phyloP scores from a whole-genome alignment of 2,329 filamentous ascomycete genomes.

The Pseudopithomyces chartarum region DNA sequence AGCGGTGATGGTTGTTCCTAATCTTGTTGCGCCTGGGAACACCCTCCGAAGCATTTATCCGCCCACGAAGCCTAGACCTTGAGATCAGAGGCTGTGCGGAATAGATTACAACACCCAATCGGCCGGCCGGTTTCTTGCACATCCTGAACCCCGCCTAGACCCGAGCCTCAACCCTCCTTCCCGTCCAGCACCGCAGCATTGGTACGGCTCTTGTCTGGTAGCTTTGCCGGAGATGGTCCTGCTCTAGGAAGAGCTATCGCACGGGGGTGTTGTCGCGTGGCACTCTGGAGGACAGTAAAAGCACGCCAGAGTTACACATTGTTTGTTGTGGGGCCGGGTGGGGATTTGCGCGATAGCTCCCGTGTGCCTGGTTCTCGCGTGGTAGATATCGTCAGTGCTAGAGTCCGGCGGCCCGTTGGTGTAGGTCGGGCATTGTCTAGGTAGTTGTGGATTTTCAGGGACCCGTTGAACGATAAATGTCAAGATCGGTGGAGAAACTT shows the following conservation, averaged over 20 bases:
- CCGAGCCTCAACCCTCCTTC: conserved; percentile 1
- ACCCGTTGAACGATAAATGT: not conserved
- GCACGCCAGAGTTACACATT: not conserved
- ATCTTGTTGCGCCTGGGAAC: not conserved
- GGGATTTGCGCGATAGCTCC: conserved; percentile 1
- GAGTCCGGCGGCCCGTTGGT: not conserved
- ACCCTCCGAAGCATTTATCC: conserved; percentile 1
- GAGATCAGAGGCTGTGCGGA: not conserved
- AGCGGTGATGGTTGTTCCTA: not conserved
- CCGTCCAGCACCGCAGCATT: conserved; percentile 6
- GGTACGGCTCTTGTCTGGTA: conserved; percentile 1
- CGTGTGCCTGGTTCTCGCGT: not conserved
- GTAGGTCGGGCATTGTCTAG: not conserved
- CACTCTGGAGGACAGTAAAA: not conserved
- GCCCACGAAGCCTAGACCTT: not conserved
- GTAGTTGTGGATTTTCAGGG: not conserved
- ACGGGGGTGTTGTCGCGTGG: not conserved
- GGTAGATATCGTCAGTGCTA: not conserved
- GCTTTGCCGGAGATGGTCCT: not conserved
- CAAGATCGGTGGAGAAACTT: not conserved
- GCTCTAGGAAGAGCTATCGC: not conserved
- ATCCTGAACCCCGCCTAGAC: not conserved
- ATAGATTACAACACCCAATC: not conserved
- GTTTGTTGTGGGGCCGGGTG: not conserved
- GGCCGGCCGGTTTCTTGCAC: not conserved